A percentile compares a stretch with the other conserved stretches of the same genome.
Evolutionary conservation across 371 early-diverging fungal species (phyloP).

Genomic region (Encephalitozoon cuniculi): DNA sequence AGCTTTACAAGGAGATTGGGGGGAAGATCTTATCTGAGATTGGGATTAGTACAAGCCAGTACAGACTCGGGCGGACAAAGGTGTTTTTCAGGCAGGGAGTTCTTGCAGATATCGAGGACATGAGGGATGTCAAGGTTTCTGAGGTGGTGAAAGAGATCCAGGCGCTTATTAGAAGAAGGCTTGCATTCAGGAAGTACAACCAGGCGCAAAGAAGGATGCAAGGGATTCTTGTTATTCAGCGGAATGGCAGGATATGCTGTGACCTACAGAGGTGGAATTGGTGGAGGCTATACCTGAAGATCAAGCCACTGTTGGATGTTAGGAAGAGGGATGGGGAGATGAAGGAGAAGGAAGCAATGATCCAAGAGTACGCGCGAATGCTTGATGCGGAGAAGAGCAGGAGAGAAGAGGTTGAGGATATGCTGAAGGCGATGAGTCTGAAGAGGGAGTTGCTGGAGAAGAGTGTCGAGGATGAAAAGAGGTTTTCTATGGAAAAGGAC

Average conservation of each 20-base stretch:
- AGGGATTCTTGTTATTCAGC: conserved; percentile 39
- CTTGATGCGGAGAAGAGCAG: conserved; percentile 68
- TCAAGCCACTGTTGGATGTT: conserved; percentile 86
- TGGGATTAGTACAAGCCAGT: conserved; percentile 59
- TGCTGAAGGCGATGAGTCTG: conserved; percentile 70
- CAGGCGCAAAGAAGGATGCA: conserved; percentile 17
- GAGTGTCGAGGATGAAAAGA: not conserved
- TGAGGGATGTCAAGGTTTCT: conserved; percentile 72
- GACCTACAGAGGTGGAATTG: conserved; percentile 55
- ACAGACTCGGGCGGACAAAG: conserved; percentile 80
- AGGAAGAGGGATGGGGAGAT: conserved; percentile 69
- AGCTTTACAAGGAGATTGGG: not conserved
- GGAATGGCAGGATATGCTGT: conserved; percentile 46
- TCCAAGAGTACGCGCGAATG: conserved; percentile 64
- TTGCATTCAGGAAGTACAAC: conserved; percentile 65
- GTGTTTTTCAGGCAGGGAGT: conserved; percentile 96
- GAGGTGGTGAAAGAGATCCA: conserved; percentile 73
- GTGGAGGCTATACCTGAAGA: conserved; percentile 73
- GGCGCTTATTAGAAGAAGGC: conserved; percentile 72
- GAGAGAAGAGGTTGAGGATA: conserved; percentile 65
- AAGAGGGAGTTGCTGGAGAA: not conserved
- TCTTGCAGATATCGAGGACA: conserved; percentile 83
- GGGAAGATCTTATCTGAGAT: not conserved
- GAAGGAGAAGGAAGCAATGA: conserved; percentile 71
- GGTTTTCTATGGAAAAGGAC: not conserved